Evolutionary conservation across 768 basidiomycete species (phyloP), one percentile per base, ranked within the genome.

Genomic region (Lactarius tabidus): DNA sequence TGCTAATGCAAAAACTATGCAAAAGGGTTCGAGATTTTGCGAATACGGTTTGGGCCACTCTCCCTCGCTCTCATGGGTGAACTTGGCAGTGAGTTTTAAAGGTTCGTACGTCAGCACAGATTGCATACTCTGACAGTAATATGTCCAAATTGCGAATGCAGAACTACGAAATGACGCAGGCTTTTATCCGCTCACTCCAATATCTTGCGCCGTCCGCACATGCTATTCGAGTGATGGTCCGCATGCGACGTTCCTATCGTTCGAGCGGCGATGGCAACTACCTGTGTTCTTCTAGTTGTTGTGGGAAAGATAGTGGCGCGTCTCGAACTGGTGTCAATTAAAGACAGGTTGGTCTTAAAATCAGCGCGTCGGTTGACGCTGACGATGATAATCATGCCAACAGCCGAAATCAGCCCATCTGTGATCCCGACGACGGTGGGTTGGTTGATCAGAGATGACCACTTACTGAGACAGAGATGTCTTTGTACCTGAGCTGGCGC

Each of bases 201-300:
- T 82, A 84, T 53, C 79, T 95, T 17, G 89, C 92, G 1, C 92
- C 95, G 0, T 91, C 93, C 2, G 75, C 81, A 18, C 79, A 82
- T 33, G 83, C 91, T 3, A 82, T 95, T 10, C 79, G 85, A 65
- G 78, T 80, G 3, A 87, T 98, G 84, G 85, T 93, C 3, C 78
- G 5, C 90, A 93, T 73, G 83, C 86, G 0, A 79, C 86, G 4
- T 96, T 88, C 73, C 68, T 72, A 28, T 75, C 86, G 1, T 97
- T 98, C 72, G 85, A 90, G 72, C 82, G 84, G 66, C 84, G 94
- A 39, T 99, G 97, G 95, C 97, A 98, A 73, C 82, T 99, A 3
- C 91, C 93, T 1, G 90, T 98, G 10, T 98, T 98, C 74, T 98
- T 96, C 74, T 97, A 99, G 72, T 79, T 99, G 66, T 84, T 96